Base-by-base conservation (phyloP, 345 rosid species). In the Murraya koenigii region DNA sequence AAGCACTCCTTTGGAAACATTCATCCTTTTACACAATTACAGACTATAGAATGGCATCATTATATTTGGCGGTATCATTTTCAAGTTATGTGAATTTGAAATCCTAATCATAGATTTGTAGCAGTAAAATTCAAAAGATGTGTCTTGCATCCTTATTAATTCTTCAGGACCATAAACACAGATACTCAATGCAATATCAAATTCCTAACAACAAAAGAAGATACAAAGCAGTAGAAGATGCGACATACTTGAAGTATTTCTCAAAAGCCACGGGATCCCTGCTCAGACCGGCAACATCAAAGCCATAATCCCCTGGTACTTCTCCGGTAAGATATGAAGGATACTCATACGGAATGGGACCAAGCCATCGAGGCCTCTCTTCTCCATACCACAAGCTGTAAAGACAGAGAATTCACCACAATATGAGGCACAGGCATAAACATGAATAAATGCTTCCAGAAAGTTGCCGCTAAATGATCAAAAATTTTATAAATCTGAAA, bases 281-380 rank as follows among this genome's bases (percentile, higher is more conserved):
- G 78, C 89, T 80, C 28, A 95, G 87, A 76, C 97, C 95, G 2
- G 93, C 98, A 74, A 95, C 79, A 71, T 95, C 99, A 79, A 93
- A 95, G 67, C 97, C 99, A 80, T 95, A 95, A 85, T 95, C 99
- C 1, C 99, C 98, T 25, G 98, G 98, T 5, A 91, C 65, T 28
- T 95, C 93, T 71, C 99, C 99, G 1, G 86, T 85, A 36, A 95
- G 96, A 82, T 95, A 80, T 22, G 85, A 38, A 23, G 98, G 98
- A 74, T 93, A 95, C 52, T 87, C 87, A 77, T 83, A 95, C 7
- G 94, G 90, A 72, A 95, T 84, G 56, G 98, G 96, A 79, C 98
- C 99, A 83, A 95, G 94, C 99, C 99, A 95, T 44, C 93, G 92
- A 1, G 99, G 99, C 55, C 98, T 93, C 38, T 82, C 88, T 80